Conservation (phyloP, 129 eudicot genomes). For the Pittosporum tobira region DNA sequence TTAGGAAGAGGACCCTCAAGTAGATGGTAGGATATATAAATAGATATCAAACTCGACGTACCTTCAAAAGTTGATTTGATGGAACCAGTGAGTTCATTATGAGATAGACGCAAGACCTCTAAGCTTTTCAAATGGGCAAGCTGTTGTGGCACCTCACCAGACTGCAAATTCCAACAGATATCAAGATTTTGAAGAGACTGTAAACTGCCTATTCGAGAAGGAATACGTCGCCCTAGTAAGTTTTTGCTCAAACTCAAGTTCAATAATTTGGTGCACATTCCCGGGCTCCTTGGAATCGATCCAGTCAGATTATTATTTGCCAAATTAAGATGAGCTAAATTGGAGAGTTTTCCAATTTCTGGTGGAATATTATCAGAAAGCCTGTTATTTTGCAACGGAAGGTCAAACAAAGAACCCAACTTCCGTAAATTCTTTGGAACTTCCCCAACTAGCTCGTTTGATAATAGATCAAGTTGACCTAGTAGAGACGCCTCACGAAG, state of each 20-base stretch:
- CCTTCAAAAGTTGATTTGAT: not conserved
- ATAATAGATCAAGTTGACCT: not conserved
- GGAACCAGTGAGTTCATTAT: constrained; percentile 2
- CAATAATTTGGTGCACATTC: not conserved
- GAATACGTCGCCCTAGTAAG: not conserved
- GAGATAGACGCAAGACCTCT: not conserved
- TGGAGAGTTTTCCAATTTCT: not conserved
- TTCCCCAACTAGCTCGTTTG: not conserved
- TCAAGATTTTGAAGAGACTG: constrained; percentile 9
- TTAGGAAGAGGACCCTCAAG: constrained; percentile 6
- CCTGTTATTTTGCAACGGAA: not conserved
- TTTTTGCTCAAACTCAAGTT: constrained; percentile 2
- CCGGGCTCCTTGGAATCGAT: not conserved
- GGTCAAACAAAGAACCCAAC: not conserved
- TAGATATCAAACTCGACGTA: constrained; percentile 1
- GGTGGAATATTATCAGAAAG: not conserved
- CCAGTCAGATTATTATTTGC: constrained; percentile 3
- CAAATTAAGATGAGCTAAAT: not conserved
- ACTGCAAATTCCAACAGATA: constrained; percentile 5
- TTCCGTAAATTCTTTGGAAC: constrained; percentile 1
- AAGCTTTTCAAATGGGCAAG: not conserved
- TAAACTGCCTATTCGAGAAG: not conserved
- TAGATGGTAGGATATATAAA: constrained; percentile 7
- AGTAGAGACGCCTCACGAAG: constrained; percentile 1
- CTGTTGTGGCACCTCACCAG: constrained; percentile 5